Evolutionary conservation across 495 filamentous ascomycete species (phyloP).

Genomic region (Aspergillus sclerotioniger): DNA sequence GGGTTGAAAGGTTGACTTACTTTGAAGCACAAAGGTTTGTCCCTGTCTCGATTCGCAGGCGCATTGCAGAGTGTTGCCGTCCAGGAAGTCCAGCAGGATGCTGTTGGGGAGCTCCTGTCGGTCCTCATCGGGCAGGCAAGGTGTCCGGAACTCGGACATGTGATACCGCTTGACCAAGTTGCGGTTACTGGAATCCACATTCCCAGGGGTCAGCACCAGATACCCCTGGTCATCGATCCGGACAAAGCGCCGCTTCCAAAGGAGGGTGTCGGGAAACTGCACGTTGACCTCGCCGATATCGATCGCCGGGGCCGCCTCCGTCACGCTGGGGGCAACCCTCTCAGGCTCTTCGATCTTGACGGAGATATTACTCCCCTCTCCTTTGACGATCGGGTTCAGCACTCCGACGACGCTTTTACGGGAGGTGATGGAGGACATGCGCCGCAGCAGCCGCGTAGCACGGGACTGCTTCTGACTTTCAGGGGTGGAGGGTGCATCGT

Average conservation of each 20-base stretch:
- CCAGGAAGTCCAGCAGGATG: slow-evolving; percentile 77
- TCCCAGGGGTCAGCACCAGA: slow-evolving; percentile 65
- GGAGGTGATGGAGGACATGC: slow-evolving; percentile 69
- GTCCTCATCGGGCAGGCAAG: slow-evolving; percentile 82
- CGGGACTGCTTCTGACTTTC: slow-evolving; percentile 67
- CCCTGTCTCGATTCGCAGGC: slow-evolving; percentile 77
- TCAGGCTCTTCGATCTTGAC: slow-evolving; percentile 36
- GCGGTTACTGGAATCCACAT: slow-evolving; percentile 42
- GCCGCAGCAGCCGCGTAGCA: slow-evolving; percentile 72
- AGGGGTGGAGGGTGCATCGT: slow-evolving; percentile 37
- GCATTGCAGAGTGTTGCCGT: slow-evolving; percentile 80
- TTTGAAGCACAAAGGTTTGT: slow-evolving; percentile 63
- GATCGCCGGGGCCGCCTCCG: slow-evolving; percentile 44
- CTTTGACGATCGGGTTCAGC: slow-evolving; percentile 57
- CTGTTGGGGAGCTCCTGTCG: slow-evolving; percentile 85
- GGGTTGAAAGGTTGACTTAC: slow-evolving; percentile 48
- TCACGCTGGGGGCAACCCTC: slow-evolving; percentile 12
- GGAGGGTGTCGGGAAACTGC: slow-evolving; percentile 86
- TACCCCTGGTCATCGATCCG: slow-evolving; percentile 74
- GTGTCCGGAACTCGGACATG: slow-evolving; percentile 73
- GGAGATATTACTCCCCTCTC: slow-evolving; percentile 50
- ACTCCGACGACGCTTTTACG: slow-evolving; percentile 59
- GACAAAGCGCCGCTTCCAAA: slow-evolving; percentile 88
- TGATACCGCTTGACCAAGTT: slow-evolving; percentile 72
- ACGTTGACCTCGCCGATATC: slow-evolving; percentile 87